A percentile compares a stretch with the other conserved stretches of the same genome.
These are phyloP conservation scores for Amanita phalloides DNA, from an alignment of 768 basidiomycete species.

Conservation along the genomic window DNA sequence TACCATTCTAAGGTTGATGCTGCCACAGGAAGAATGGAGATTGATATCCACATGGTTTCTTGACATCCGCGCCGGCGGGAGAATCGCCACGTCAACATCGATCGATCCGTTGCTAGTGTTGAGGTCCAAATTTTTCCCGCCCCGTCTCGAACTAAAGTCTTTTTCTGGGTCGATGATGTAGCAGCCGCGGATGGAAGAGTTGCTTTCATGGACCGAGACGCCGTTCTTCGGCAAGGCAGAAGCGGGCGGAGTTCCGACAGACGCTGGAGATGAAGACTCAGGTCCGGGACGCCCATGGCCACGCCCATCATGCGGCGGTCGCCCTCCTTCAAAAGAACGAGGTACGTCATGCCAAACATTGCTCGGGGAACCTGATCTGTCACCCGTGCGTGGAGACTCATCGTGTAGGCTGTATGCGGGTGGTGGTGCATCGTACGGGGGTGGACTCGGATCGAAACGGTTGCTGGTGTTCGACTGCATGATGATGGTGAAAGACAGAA, in stretches of 20 bases:
- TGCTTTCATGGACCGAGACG: not conserved
- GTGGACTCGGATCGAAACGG: too few relatives aligned
- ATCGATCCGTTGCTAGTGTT: not conserved
- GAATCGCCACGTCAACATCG: conserved; percentile 3
- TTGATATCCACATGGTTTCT: not conserved
- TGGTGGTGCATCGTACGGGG: too few relatives aligned
- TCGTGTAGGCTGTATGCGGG: too few relatives aligned
- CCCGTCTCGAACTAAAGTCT: too few relatives aligned
- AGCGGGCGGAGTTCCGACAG: not conserved
- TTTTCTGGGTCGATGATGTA: not conserved
- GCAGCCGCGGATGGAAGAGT: not conserved
- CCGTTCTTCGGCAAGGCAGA: not conserved
- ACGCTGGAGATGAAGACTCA: not conserved
- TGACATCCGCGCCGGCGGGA: not conserved
- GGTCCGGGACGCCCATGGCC: not conserved
- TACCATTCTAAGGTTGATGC: not conserved
- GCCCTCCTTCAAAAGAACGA: too few relatives aligned
- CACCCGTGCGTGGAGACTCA: too few relatives aligned
- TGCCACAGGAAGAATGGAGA: not conserved
- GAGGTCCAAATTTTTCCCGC: not conserved
- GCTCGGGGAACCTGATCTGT: too few relatives aligned
- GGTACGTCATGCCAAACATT: too few relatives aligned
- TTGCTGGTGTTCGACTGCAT: too few relatives aligned
- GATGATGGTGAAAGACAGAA: too few relatives aligned
- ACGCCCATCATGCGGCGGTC: too few relatives aligned